phyloP scores from a whole-genome alignment of 331 rosid genomes.

The Spiraea crenata region DNA sequence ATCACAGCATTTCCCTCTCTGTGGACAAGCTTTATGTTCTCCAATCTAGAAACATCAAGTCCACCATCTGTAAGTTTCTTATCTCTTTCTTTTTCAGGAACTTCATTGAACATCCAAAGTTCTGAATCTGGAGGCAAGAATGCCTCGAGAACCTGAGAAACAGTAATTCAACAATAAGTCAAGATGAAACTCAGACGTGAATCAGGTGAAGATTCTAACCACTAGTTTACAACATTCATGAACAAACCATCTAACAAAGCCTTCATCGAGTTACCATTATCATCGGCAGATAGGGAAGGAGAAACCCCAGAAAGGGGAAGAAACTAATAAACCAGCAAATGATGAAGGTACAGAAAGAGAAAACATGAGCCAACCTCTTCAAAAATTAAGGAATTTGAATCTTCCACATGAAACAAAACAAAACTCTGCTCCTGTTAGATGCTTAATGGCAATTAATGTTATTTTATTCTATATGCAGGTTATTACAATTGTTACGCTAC shows the following conservation, averaged over 20 bases:
- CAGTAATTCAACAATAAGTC: constrained; percentile 19
- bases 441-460: neutral
- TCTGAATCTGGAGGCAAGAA: constrained; percentile 88
- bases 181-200: constrained; percentile 19
- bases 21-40: constrained; percentile 86
- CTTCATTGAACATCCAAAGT: constrained; percentile 99
- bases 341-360: neutral
- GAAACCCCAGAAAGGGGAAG: neutral
- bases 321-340: neutral
- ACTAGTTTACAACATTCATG: neutral
- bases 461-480: neutral
- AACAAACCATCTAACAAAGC: too few species aligned
- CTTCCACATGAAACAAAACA: neutral
- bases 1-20: constrained; percentile 95
- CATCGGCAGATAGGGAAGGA: neutral
- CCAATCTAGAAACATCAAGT: constrained; percentile 65
- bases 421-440: neutral
- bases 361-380: neutral
- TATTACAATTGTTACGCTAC: neutral
- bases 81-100: constrained; percentile 80
- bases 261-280: too few species aligned
- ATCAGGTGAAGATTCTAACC: constrained; percentile 15
- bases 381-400: neutral
- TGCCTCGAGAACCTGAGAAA: constrained; percentile 87
- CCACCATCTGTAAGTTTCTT: constrained; percentile 89